A percentile compares a stretch with the other conserved stretches of the same genome.
Conservation (phyloP, 2,329 filamentous ascomycete genomes). For the Xylariaceae sp. region DNA sequence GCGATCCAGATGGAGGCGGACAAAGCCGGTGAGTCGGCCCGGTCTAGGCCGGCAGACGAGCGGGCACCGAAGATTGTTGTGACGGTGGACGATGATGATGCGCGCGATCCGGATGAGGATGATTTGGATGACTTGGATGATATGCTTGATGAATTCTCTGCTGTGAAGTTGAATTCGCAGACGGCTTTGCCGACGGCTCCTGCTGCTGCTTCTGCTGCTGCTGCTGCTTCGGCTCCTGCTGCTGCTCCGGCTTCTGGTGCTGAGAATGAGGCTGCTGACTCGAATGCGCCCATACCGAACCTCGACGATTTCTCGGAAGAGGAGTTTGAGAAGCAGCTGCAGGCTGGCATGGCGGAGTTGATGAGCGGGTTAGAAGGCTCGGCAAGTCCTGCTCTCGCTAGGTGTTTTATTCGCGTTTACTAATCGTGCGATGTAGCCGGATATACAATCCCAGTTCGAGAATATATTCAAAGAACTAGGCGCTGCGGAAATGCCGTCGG, state of each 20-base stretch:
- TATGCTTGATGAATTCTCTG: conserved; percentile 85
- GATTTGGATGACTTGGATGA: conserved; percentile 91
- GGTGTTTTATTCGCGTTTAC: background rate
- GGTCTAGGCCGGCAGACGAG: conserved; percentile 19
- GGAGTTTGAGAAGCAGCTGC: conserved; percentile 80
- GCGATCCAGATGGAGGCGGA: conserved; percentile 22
- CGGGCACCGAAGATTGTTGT: conserved; percentile 26
- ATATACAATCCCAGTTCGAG: conserved; percentile 76
- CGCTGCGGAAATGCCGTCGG: conserved; percentile 39
- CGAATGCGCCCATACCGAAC: conserved; percentile 27
- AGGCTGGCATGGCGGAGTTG: conserved; percentile 82
- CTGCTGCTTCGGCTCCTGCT: conserved; percentile 27
- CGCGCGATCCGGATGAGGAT: conserved; percentile 88
- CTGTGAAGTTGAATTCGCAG: conserved; percentile 54
- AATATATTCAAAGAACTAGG: conserved; percentile 70
- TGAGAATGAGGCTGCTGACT: conserved; percentile 17
- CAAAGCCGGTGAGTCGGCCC: conserved; percentile 15
- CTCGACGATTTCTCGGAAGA: conserved; percentile 58
- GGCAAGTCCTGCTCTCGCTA: conserved; percentile 36
- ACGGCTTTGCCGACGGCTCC: conserved; percentile 26
- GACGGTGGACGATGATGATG: conserved; percentile 45
- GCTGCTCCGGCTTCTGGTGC: conserved; percentile 25
- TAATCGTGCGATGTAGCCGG: conserved; percentile 43
- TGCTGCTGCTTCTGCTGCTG: conserved; percentile 23
- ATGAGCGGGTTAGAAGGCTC: conserved; percentile 66